These are phyloP conservation scores for Wolfiporia cocos DNA, from an alignment of 1,284 basidiomycete species.

Conservation along the genomic window DNA sequence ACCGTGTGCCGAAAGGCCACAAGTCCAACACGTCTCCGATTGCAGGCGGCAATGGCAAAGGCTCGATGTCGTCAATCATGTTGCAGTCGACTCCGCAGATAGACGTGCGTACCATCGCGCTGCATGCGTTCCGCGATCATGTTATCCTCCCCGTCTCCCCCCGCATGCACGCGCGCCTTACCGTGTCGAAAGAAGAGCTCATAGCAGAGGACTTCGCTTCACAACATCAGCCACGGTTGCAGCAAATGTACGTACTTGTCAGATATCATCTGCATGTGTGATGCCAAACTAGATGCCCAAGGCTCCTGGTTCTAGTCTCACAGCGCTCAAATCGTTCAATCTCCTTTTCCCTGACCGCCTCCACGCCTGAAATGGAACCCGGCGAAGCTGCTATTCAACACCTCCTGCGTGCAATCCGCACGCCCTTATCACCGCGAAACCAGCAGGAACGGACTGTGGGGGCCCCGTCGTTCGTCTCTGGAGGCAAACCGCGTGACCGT, in stretches of 20 bases:
- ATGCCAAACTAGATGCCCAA: too few relatives aligned
- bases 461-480: conserved; percentile 65
- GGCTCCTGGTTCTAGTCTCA: conserved; percentile 74
- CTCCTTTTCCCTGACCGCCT: conserved; percentile 45
- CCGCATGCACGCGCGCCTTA: conserved; percentile 49
- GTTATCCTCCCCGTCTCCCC: conserved; percentile 63
- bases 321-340: conserved; percentile 46
- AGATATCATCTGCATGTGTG: background rate
- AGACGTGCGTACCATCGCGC: conserved; percentile 75
- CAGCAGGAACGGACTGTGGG: conserved; percentile 26
- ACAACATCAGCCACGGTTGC: conserved; percentile 60
- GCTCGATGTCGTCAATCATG: conserved; percentile 28
- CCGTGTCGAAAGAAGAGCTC: conserved; percentile 44
- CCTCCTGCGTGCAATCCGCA: conserved; percentile 55
- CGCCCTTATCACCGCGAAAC: conserved; percentile 27
- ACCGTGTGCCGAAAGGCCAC: conserved; percentile 53
- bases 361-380: conserved; percentile 44
- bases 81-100: conserved; percentile 38
- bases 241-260: conserved; percentile 56
- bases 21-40: conserved; percentile 47
- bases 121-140: conserved; percentile 78
- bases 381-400: conserved; percentile 61
- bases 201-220: conserved; percentile 36
- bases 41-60: conserved; percentile 40
- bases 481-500: conserved; percentile 65